These are phyloP conservation scores for Ogataea minuta DNA, from an alignment of 805 yeast genomes.

Conservation along the genomic window DNA sequence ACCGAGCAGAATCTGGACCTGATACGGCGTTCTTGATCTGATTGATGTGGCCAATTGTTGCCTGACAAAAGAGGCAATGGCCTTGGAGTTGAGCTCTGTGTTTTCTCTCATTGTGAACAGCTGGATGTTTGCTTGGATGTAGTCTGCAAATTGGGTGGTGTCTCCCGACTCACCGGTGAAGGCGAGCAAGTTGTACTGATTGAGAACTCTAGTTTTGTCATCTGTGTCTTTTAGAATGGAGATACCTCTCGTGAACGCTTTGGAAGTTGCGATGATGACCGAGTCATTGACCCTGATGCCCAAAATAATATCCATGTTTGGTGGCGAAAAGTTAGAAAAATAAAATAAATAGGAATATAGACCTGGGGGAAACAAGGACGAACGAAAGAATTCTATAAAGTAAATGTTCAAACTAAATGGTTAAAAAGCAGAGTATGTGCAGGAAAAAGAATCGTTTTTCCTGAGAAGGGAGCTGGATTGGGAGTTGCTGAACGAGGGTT, in stretches of 20 bases:
- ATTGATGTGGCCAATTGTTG: conserved; percentile 82
- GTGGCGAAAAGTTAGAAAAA: conserved; percentile 8
- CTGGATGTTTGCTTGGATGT: conserved; percentile 88
- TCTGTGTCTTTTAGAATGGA: conserved; percentile 75
- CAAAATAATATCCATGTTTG: conserved; percentile 78
- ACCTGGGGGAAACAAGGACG: not conserved
- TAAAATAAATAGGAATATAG: not conserved
- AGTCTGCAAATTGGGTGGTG: conserved; percentile 92
- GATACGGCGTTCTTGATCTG: conserved; percentile 94
- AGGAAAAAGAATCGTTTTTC: no score
- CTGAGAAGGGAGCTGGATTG: no score
- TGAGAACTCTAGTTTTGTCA: conserved; percentile 74
- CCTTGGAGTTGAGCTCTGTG: conserved; percentile 76
- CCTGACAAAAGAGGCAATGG: conserved; percentile 86
- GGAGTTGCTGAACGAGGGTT: no score
- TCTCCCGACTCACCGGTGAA: conserved; percentile 97
- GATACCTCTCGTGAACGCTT: conserved; percentile 89
- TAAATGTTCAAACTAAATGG: no score
- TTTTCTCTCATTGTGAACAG: conserved; percentile 83
- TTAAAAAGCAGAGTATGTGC: no score
- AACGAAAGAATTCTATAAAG: no score
- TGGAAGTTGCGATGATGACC: conserved; percentile 90
- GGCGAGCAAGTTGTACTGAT: conserved; percentile 78
- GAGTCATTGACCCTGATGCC: conserved; percentile 82
- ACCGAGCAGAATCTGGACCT: conserved; percentile 86